Evolutionary conservation across 176 grass and related monocot genomes (phyloP), one percentile per base, ranked within the genome.

Genomic region (Hordeum vulgare): DNA sequence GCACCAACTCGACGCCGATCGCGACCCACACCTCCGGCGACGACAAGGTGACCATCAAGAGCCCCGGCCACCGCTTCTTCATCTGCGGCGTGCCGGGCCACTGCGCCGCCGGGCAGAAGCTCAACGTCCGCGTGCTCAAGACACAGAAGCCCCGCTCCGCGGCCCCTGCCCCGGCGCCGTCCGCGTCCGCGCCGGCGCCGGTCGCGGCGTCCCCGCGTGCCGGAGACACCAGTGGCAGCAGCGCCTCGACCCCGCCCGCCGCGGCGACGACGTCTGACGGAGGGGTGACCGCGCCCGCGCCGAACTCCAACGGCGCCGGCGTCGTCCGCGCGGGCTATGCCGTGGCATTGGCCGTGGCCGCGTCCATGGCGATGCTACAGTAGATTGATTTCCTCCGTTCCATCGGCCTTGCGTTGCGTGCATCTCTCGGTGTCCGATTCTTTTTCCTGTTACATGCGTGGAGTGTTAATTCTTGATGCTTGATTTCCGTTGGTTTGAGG

Each of bases 81-180:
- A 93, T 96, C 81, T 96, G 94, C 42, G 94, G 94, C 73, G 42
- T 93, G 10, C 91, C 89, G 0, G 94, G 91, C 8, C 94, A 93
- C 86, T 96, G 91, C 45, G 65, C 91, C 53, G 77, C 83, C 6
- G 94, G 94, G 1, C 91, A 96, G 88, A 93, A 91, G 87, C 62
- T 96, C 68, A 34, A 91, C 67, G 87, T 96, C 83, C 91, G 91
- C 73, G 94, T 93, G 20, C 79, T 80, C 74, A 93, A 96, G 78
- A 5, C 70, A 24, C 44, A 67, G 33, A 27, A 27, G 60, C n/a
- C 85, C 70, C 84, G 80, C 51, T 79, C 87, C 83, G 86, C 86
- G 20, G 59, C 93, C 61, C 93, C 93, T 86, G 85, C 80, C 82
- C 34, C 75, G 33, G 49, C 86, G 9, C 91, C 91, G 5, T 28